Percentiles rank a stretch among this genome's conserved stretches.
These are phyloP conservation scores for Lachancea thermotolerans DNA, from an alignment of 805 yeast genomes.

Conservation along the genomic window DNA sequence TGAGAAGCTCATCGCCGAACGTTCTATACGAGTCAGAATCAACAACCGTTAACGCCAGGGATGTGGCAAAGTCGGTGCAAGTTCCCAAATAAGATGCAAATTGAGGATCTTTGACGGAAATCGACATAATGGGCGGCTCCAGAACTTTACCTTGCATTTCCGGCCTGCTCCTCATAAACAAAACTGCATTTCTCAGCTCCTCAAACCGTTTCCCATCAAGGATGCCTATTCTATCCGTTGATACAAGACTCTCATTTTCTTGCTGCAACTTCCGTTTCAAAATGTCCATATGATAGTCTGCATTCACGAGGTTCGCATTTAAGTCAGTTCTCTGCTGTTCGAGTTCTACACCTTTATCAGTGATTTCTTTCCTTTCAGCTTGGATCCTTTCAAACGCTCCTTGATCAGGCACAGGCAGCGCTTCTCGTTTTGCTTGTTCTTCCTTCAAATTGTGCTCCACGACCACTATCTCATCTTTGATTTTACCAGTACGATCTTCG, in stretches of 20 bases:
- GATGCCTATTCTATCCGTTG: conserved; percentile 47
- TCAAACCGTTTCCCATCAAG: conserved; percentile 34
- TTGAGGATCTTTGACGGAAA: conserved; percentile 44
- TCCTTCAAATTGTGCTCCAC: conserved; percentile 9
- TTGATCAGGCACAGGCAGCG: conserved; percentile 15
- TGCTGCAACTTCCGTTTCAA: conserved; percentile 30
- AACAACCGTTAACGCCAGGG: conserved; percentile 58
- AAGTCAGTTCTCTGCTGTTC: conserved; percentile 25
- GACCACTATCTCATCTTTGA: conserved; percentile 14
- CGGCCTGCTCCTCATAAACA: conserved; percentile 31
- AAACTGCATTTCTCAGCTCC: conserved; percentile 30
- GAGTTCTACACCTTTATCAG: conserved; percentile 18
- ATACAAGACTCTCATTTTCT: conserved; percentile 34
- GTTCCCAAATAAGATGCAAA: conserved; percentile 54
- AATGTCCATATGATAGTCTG: conserved; percentile 37
- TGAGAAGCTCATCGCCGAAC: conserved; percentile 39
- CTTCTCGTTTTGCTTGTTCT: neutral
- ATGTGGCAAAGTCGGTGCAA: conserved; percentile 46
- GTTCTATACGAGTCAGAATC: conserved; percentile 43
- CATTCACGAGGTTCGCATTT: conserved; percentile 38
- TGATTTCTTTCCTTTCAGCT: conserved; percentile 19
- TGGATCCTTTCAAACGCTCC: conserved; percentile 12
- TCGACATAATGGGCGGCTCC: conserved; percentile 70
- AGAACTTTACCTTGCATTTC: conserved; percentile 40
- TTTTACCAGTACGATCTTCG: conserved; percentile 16